A percentile compares a stretch with the other conserved stretches of the same genome.
These are phyloP conservation scores for Ciborinia camelliae DNA, from an alignment of 2,329 filamentous ascomycete genomes.

Conservation along the genomic window DNA sequence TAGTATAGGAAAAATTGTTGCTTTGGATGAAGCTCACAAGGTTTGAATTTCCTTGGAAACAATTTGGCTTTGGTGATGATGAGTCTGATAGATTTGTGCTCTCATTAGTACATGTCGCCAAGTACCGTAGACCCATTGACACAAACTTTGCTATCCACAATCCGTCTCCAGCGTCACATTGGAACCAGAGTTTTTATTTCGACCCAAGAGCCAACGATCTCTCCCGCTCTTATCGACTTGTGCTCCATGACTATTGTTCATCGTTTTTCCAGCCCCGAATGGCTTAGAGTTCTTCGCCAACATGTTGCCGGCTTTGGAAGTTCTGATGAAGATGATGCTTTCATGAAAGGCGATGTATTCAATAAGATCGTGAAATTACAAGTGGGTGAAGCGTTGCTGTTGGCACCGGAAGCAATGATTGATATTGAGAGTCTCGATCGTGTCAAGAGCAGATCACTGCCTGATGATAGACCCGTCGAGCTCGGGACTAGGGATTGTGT, in stretches of 20 bases:
- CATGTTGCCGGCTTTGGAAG: conserved; percentile 49
- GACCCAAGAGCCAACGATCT: conserved; percentile 74
- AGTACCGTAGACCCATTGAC: conserved; percentile 59
- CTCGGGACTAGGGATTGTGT: background rate
- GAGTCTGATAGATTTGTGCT: background rate
- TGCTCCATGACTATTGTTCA: conserved; percentile 72
- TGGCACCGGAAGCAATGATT: conserved; percentile 46
- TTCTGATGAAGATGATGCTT: conserved; percentile 25
- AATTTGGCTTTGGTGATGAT: background rate
- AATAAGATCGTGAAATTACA: conserved; percentile 45
- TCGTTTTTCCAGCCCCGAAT: conserved; percentile 64
- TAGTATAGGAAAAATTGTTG: conserved; percentile 56
- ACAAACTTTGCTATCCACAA: conserved; percentile 56
- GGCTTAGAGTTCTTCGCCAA: conserved; percentile 42
- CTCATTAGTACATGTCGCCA: conserved; percentile 54
- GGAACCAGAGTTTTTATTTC: conserved; percentile 66
- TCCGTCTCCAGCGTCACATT: conserved; percentile 69
- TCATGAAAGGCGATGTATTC: conserved; percentile 23
- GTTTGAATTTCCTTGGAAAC: conserved; percentile 35
- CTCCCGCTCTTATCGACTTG: conserved; percentile 64
- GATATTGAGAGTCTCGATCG: background rate
- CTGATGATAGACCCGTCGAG: background rate
- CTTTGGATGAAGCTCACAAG: conserved; percentile 76
- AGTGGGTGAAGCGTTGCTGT: conserved; percentile 49
- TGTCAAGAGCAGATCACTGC: background rate